A percentile compares a stretch with the other conserved stretches of the same genome.
Conservation (phyloP, 768 basidiomycete species). For the Cyclocybe aegerita region DNA sequence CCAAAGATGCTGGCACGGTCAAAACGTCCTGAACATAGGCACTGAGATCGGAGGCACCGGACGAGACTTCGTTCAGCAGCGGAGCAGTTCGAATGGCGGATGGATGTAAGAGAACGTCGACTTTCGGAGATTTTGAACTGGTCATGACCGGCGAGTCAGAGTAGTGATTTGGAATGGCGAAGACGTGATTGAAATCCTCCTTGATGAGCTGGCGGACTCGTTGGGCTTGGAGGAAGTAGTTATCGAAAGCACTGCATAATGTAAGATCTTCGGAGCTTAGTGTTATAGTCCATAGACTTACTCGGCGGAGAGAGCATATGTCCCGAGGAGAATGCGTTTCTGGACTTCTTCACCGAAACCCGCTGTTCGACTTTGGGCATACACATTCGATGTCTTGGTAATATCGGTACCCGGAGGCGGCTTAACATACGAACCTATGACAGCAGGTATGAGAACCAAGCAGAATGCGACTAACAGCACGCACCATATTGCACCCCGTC, state of each 20-base stretch:
- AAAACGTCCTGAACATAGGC: constrained; percentile 90
- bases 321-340: constrained; percentile 85
- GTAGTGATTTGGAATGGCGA: constrained; percentile 56
- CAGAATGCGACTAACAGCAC: not conserved
- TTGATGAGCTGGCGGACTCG: constrained; percentile 71
- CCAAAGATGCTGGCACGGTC: constrained; percentile 89
- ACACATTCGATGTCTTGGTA: constrained; percentile 53
- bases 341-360: constrained; percentile 86
- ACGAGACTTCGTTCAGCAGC: constrained; percentile 29
- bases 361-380: constrained; percentile 62
- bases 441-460: not conserved
- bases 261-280: not conserved
- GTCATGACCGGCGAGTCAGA: constrained; percentile 17
- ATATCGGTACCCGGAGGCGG: constrained; percentile 40
- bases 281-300: constrained; percentile 35
- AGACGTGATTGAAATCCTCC: constrained; percentile 71
- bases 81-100: constrained; percentile 89
- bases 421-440: constrained; percentile 50
- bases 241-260: constrained; percentile 82
- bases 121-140: constrained; percentile 26
- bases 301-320: constrained; percentile 91
- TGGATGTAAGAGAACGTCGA: constrained; percentile 86
- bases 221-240: constrained; percentile 94
- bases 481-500: constrained; percentile 86
- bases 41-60: constrained; percentile 30